Evolutionary conservation across 2,329 filamentous ascomycete genomes (phyloP).

Genomic region (Fusarium tuaranense): DNA sequence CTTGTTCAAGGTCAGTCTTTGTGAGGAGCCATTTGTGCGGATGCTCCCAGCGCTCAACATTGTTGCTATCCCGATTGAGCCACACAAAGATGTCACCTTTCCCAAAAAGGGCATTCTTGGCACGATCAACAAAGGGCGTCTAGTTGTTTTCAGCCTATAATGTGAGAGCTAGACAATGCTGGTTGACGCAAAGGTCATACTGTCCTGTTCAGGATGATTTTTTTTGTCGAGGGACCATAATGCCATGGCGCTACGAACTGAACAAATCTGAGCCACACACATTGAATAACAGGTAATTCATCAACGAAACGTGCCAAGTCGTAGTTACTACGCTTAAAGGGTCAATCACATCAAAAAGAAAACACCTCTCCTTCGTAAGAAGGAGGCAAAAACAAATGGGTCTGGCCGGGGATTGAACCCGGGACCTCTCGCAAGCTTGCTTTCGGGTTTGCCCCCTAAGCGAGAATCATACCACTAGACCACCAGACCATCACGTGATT

Average conservation of each 20-base stretch:
- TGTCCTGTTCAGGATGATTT: not conserved
- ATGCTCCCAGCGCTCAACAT: not conserved
- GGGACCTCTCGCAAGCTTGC: conserved; percentile 57
- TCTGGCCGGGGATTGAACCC: conserved; percentile 61
- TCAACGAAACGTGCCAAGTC: not conserved
- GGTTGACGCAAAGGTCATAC: not conserved
- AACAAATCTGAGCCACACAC: not conserved
- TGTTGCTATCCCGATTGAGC: not conserved
- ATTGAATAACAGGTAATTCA: not conserved
- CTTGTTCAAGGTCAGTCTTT: not conserved
- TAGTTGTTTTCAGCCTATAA: too few relatives aligned
- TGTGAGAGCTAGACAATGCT: not conserved
- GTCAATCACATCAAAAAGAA: not conserved
- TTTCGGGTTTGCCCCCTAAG: conserved; percentile 17
- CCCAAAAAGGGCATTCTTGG: not conserved
- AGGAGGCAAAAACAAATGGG: conserved; percentile 46
- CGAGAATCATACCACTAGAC: conserved; percentile 6
- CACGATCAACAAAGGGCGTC: not conserved
- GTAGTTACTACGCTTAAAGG: not conserved
- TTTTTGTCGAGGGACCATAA: not conserved
- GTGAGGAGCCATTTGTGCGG: not conserved
- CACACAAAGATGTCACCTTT: not conserved
- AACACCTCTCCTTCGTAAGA: not conserved
- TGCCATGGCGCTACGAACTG: not conserved
- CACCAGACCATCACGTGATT: conserved; percentile 2